Evolutionary conservation across 306 rosid species (phyloP), one percentile per base, ranked within the genome.

Genomic region (Vigna angularis): DNA sequence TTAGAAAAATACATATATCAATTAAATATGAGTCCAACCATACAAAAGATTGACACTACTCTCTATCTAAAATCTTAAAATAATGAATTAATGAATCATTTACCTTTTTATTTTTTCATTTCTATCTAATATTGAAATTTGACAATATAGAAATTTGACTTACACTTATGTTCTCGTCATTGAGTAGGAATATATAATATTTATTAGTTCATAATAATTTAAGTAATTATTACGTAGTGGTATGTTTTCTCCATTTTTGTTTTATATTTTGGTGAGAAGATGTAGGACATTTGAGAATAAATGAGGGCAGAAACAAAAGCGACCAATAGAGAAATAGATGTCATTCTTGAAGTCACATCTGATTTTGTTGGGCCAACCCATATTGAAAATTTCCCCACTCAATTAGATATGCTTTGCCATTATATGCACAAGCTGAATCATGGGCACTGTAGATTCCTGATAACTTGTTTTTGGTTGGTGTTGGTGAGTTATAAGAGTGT

Each of bases 351-450:
- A 50, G 83, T 24, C 48, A 50, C 72, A 24, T 71, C 48, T 57
- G 38, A 4, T 50, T 62, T 38, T 62, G 73, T 51, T n/a, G 79
- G 83, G 16, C 40, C 79, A 65, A 26, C 15, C 6, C 14, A 65
- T 55, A 42, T 9, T 55, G 40, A 72, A 59, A 44, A 36, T 32
- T 20, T 61, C 13, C 26, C 4, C 44, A 36, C 51, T 61, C 45
- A 51, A 34, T 71, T n/a, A 26, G 57, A 63, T 61, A 50, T 50
- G 74, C 12, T 73, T 64, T 11, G 15, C 4, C 70, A 64, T 64
- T 64, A 64, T 10, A 38, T 64, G 44, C 42, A 64, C 49, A 64
- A 0, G 14, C 8, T 38, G 70, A 64, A 64, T 64, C 7, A 17
- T 38, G 30, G 40, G 9, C 53, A 18, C 7, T 66, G 24, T 15